These are phyloP conservation scores for Aspergillus flavus DNA, from an alignment of 2,329 filamentous ascomycete genomes.

Conservation along the genomic window DNA sequence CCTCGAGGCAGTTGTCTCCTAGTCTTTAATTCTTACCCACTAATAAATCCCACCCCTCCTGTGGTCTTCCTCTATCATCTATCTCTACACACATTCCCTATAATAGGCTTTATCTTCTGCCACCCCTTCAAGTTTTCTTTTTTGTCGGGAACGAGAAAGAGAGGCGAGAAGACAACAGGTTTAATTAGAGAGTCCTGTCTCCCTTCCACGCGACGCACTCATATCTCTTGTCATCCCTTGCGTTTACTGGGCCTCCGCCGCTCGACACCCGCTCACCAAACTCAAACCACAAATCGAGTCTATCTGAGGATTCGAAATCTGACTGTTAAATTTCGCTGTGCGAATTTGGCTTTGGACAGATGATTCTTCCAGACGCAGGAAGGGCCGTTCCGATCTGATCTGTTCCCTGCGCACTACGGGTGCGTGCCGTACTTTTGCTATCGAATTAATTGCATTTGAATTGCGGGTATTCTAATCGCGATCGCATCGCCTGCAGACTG, in stretches of 20 bases:
- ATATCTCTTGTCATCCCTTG: slow-evolving; percentile 28
- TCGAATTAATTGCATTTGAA: slow-evolving; percentile 15
- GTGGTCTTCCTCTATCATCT: background rate
- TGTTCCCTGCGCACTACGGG: slow-evolving; percentile 28
- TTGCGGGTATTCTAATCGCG: slow-evolving; percentile 19
- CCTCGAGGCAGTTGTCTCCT: slow-evolving; percentile 3
- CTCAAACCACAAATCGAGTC: slow-evolving; percentile 23
- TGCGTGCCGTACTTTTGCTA: slow-evolving; percentile 22
- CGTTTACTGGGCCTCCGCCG: slow-evolving; percentile 32
- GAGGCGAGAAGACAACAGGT: slow-evolving; percentile 4
- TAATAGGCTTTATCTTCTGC: background rate
- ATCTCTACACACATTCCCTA: background rate
- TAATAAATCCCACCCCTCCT: slow-evolving; percentile 3
- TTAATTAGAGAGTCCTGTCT: slow-evolving; percentile 10
- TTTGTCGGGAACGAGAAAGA: background rate
- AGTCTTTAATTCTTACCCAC: background rate
- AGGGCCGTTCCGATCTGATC: slow-evolving; percentile 30
- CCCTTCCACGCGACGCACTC: slow-evolving; percentile 37
- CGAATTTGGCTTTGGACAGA: slow-evolving; percentile 20
- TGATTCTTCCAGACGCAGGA: slow-evolving; percentile 23
- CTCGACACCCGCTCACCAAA: slow-evolving; percentile 24
- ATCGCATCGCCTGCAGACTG: slow-evolving; percentile 21
- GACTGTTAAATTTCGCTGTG: slow-evolving; percentile 19
- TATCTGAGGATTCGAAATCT: slow-evolving; percentile 17
- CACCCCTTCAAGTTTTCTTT: background rate